Evolutionary conservation across 768 basidiomycete genomes (phyloP).

Genomic region (Boletus eberwhitei): DNA sequence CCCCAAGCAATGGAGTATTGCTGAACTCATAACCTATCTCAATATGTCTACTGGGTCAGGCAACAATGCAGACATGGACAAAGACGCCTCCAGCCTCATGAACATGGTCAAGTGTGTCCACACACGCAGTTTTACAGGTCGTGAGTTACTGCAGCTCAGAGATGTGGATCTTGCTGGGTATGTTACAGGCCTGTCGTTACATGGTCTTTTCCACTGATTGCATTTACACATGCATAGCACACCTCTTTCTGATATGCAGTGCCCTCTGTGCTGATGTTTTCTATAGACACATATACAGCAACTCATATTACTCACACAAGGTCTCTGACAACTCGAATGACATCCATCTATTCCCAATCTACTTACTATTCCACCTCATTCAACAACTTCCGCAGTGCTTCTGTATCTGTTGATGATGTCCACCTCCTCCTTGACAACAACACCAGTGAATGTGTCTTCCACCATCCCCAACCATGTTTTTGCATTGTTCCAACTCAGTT

Average conservation of each 20-base stretch:
- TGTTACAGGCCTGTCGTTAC: conserved; percentile 21
- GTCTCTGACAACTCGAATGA: conserved; percentile 20
- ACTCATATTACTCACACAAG: conserved; percentile 25
- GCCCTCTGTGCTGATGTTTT: conserved; percentile 56
- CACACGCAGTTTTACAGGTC: conserved; percentile 51
- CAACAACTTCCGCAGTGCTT: no score
- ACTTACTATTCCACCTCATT: conserved; percentile 23
- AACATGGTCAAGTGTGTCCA: conserved; percentile 53
- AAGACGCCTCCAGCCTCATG: conserved; percentile 33
- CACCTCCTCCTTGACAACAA: no score
- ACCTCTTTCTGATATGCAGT: conserved; percentile 19
- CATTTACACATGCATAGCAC: conserved; percentile 11
- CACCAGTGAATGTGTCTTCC: neutral
- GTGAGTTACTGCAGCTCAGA: conserved; percentile 58
- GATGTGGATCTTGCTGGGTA: conserved; percentile 58
- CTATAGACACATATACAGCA: conserved; percentile 54
- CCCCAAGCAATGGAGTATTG: conserved; percentile 66
- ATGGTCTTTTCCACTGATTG: conserved; percentile 3
- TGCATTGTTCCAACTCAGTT: conserved; percentile 24
- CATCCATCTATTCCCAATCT: conserved; percentile 11
- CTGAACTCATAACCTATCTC: conserved; percentile 57
- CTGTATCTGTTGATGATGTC: no score
- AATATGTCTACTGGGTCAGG: conserved; percentile 34
- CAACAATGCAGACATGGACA: conserved; percentile 19
- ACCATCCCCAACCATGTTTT: conserved; percentile 14